A percentile compares a stretch with the other conserved stretches of the same genome.
Evolutionary conservation across 2,329 filamentous ascomycete genomes (phyloP).

Genomic region (Arthrobotrys sphaeroides): DNA sequence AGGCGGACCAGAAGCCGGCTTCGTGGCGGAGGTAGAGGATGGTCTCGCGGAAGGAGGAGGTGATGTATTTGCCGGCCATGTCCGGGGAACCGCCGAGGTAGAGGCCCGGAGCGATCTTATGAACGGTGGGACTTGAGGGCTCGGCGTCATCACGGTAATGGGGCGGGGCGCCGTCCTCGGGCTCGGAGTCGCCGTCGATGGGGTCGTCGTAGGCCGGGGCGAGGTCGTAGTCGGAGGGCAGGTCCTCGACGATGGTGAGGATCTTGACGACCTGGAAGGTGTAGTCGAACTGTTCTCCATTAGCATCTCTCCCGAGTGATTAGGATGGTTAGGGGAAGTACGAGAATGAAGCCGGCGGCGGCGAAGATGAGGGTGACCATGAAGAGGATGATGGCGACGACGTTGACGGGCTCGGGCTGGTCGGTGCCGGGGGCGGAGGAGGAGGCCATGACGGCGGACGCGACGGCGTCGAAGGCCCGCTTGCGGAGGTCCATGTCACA

Average conservation of each 20-base stretch:
- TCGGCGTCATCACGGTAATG: constrained; percentile 54
- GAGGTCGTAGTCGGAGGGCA: constrained; percentile 66
- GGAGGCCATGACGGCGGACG: constrained; percentile 23
- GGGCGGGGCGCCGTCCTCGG: constrained; percentile 59
- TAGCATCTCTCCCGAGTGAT: too few relatives aligned
- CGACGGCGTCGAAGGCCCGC: constrained; percentile 37
- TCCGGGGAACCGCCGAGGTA: constrained; percentile 64
- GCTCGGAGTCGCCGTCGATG: constrained; percentile 54
- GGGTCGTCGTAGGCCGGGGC: constrained; percentile 61
- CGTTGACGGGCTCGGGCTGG: constrained; percentile 44
- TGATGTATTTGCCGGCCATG: constrained; percentile 65
- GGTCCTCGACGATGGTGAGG: constrained; percentile 72
- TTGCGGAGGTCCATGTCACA: constrained; percentile 31
- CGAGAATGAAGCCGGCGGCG: constrained; percentile 47
- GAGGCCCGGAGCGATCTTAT: constrained; percentile 62
- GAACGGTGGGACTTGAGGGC: constrained; percentile 61
- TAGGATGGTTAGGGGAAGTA: not conserved
- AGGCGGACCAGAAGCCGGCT: constrained; percentile 72
- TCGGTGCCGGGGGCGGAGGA: constrained; percentile 25
- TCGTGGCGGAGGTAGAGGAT: constrained; percentile 70
- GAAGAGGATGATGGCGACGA: constrained; percentile 48
- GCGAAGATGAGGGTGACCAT: constrained; percentile 39
- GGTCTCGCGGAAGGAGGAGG: constrained; percentile 69
- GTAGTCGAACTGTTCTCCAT: constrained; percentile 53
- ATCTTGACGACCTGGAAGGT: constrained; percentile 66